Conservation (phyloP, 1,284 basidiomycete species). For the Farysia itapuensis region DNA sequence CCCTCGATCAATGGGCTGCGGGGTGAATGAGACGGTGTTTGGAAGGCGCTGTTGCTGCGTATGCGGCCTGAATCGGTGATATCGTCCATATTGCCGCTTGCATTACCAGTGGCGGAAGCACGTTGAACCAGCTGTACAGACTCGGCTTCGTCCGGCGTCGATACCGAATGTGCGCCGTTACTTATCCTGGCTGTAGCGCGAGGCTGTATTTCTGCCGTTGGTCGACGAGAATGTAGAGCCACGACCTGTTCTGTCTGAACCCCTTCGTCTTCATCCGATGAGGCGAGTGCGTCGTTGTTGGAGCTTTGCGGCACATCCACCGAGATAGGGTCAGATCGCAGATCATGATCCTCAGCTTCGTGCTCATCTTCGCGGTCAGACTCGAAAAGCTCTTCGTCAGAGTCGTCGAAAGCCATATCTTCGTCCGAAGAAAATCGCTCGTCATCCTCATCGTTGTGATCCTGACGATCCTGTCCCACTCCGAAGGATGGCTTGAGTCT, state of each 20-base stretch:
- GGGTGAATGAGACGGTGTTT: conserved; percentile 9
- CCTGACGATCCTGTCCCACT: conserved; percentile 16
- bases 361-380: not conserved
- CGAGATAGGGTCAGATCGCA: not conserved
- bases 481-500: conserved; percentile 4
- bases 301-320: not conserved
- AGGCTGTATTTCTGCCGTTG: not conserved
- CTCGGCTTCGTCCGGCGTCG: not conserved
- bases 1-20: not conserved
- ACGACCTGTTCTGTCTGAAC: not conserved
- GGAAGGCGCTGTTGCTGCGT: conserved; percentile 5
- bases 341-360: conserved; percentile 1
- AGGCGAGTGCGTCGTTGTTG: not conserved
- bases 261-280: not conserved
- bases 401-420: conserved; percentile 29
- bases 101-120: not conserved
- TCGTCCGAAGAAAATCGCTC: conserved; percentile 13
- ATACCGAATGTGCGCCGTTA: not conserved
- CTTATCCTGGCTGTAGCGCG: not conserved
- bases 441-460: conserved; percentile 1
- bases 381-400: conserved; percentile 22
- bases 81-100: too few relatives aligned
- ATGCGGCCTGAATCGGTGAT: not conserved
- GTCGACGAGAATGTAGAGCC: not conserved
- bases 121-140: not conserved